Evolutionary conservation across 345 rosid genomes (phyloP).

Genomic region (Clarkia xantiana): DNA sequence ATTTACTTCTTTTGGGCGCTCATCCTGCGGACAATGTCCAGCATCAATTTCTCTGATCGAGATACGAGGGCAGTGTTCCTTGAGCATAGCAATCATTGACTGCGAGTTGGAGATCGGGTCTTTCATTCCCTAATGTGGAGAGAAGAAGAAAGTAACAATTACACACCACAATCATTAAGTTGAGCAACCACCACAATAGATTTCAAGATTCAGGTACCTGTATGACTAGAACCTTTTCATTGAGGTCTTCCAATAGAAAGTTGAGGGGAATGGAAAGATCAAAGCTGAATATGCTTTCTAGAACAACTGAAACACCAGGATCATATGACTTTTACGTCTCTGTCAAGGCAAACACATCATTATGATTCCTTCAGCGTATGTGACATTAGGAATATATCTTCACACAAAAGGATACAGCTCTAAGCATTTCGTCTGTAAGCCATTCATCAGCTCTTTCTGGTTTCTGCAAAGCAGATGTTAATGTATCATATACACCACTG

Average conservation of each 20-base stretch:
- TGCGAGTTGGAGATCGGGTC: conserved; percentile 60
- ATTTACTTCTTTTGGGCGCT: conserved; percentile 54
- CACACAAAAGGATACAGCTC: conserved; percentile 66
- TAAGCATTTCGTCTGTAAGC: conserved; percentile 67
- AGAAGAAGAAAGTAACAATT: too few relatives aligned
- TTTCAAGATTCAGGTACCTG: conserved; percentile 31
- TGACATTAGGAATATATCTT: neutral
- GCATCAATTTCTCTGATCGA: conserved; percentile 46
- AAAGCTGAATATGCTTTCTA: conserved; percentile 73
- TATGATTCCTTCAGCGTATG: neutral
- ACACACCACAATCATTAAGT: neutral
- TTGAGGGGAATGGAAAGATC: conserved; percentile 75
- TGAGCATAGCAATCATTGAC: conserved; percentile 49
- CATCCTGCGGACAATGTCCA: conserved; percentile 92
- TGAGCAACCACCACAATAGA: neutral
- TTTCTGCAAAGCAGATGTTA: conserved; percentile 32
- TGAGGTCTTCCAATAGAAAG: conserved; percentile 43
- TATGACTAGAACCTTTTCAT: conserved; percentile 44
- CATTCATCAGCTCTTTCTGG: conserved; percentile 59
- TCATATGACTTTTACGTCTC: conserved; percentile 38
- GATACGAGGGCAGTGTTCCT: conserved; percentile 33
- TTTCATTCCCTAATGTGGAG: conserved; percentile 51
- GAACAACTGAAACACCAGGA: conserved; percentile 65
- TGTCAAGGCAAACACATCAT: conserved; percentile 28
- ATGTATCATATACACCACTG: neutral